Base-by-base conservation (phyloP, 345 rosid genomes). In the Excoecaria agallocha region DNA sequence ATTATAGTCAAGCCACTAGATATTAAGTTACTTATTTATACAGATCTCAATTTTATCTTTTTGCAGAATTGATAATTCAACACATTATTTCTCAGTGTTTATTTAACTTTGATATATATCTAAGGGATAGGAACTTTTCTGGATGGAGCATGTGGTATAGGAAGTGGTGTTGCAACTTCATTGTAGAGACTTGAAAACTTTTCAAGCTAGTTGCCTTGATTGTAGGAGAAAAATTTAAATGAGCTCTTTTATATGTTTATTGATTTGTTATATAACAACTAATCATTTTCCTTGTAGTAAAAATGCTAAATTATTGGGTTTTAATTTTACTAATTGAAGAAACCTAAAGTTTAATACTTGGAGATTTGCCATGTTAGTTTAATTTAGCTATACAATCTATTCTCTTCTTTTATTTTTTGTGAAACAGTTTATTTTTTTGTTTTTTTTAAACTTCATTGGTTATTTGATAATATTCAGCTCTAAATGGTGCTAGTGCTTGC, bases 241-340 rank as follows among this genome's bases (percentile, higher is more conserved):
- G 22, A 54, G 24, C 7, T 2, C 22, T 1, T 57, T 11, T 25
- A n/a, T n/a, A n/a, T n/a, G n/a, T n/a, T n/a, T n/a, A n/a, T n/a
- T n/a, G n/a, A n/a, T n/a, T n/a, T n/a, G n/a, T n/a, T n/a, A n/a
- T n/a, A n/a, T n/a, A 15, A 68, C 45, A 55, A 52, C 30, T 39
- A 24, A 74, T 35, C 77, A 50, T 74, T 75, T 59, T 57, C 22
- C 63, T 74, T 87, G 56, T 70, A 91, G 99, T 46, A 97, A 95
- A 86, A 95, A 90, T 80, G 88, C 87, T 20, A 97, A 98, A 68
- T 96, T 92, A 71, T 69, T 95, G 82, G 98, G 98, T n/a, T n/a
- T n/a, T n/a, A n/a, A n/a, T n/a, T n/a, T n/a, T n/a, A n/a, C n/a
- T n/a, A n/a, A n/a, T n/a, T n/a, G n/a, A n/a, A n/a, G n/a, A n/a